Base-by-base conservation (phyloP, 2,329 filamentous ascomycete genomes). In the Cladosporium oxysporum region DNA sequence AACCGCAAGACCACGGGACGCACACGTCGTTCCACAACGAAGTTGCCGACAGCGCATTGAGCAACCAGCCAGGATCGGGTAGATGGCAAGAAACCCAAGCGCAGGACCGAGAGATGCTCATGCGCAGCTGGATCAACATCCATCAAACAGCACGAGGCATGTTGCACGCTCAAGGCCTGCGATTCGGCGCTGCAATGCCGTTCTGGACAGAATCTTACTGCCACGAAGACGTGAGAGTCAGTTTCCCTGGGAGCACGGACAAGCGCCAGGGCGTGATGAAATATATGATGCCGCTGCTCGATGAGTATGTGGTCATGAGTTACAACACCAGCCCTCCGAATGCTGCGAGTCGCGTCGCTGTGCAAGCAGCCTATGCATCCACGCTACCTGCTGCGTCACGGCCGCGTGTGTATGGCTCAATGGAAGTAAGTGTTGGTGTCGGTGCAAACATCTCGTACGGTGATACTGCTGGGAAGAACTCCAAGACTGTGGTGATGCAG, bases 251-350 rank as follows among this genome's bases (percentile, higher is more conserved):
- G 2, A 23, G 8, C 23, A 29, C 12, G 5, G 6, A 28, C 16
- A 29, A 35, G 10, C 57, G 35, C 1, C 33, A 41, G 28, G 50
- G 59, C 61, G 58, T 69, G n/a, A 69, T 69, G 68, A 57, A 68
- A 5, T 49, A 61, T 37, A 62, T 69, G 18, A 69, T 69, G 68
- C 59, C 60, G 21, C 37, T 69, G 21, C 14, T 69, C 21, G 68
- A 69, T 29, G 64, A 69, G 18, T 69, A 68, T 37, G 59, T 69
- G 10, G 59, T 69, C 18, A 65, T 68, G 68, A 68, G 68, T 61
- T 65, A 66, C 53, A 58, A 68, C 21, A 66, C 66, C 1, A 53
- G 60, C 33, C 62, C 66, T 21, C 44, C 60, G 1, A 58, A 49
- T 3, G 65, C 65, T 1, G 65, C 59, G 14, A 47, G 41, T 23